phyloP scores from a whole-genome alignment of 768 basidiomycete genomes.

The Trametes cingulata region DNA sequence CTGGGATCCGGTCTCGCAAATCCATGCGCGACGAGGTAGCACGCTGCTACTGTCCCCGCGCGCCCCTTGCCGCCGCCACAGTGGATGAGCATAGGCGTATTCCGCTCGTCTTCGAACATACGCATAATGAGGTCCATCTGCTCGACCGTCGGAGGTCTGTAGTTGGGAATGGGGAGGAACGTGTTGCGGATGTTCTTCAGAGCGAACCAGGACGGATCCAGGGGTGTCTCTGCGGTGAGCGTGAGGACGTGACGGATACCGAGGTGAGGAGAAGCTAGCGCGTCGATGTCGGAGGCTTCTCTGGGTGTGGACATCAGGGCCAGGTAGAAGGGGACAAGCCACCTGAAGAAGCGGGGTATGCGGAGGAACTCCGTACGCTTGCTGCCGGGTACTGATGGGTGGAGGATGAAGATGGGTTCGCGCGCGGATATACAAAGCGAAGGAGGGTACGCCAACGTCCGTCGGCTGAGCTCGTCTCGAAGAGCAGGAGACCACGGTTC shows the following conservation, averaged over 20 bases:
- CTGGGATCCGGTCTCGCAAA: conserved; percentile 44
- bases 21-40: conserved; percentile 58
- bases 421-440: conserved; percentile 44
- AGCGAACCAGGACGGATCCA: conserved; percentile 48
- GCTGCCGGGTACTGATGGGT: neutral
- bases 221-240: conserved; percentile 57
- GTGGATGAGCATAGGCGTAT: conserved; percentile 54
- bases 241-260: conserved; percentile 60
- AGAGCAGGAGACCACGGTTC: conserved; percentile 44
- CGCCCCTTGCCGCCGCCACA: conserved; percentile 66
- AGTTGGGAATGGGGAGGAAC: conserved; percentile 57
- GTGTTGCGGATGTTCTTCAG: conserved; percentile 47
- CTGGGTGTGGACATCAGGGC: conserved; percentile 65
- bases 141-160: conserved; percentile 54
- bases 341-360: conserved; percentile 61
- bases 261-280: conserved; percentile 46
- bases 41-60: conserved; percentile 62
- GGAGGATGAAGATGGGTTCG: conserved; percentile 42
- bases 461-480: conserved; percentile 36
- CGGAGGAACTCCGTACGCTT: conserved; percentile 34
- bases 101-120: conserved; percentile 45
- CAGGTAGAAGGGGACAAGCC: conserved; percentile 59
- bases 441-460: conserved; percentile 31
- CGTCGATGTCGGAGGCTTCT: conserved; percentile 47
- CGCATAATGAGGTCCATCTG: conserved; percentile 59